Conservation (phyloP, 148 eudicot genomes). For the Rhododendron griersonianum region DNA sequence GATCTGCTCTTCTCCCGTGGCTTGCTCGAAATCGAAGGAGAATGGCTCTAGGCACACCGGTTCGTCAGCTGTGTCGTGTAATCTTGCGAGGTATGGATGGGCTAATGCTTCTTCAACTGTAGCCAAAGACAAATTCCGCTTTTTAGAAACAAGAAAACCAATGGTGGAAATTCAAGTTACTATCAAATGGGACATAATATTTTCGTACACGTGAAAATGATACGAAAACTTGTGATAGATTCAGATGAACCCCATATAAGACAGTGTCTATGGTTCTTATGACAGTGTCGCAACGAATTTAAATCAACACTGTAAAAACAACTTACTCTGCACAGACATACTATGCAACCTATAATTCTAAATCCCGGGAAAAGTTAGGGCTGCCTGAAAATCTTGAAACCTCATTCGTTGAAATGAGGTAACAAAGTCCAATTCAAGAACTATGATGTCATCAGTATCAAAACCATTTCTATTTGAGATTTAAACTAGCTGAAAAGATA, state of each 20-base stretch:
- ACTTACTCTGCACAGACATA: too few relatives aligned
- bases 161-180: not conserved
- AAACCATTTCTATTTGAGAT: not conserved
- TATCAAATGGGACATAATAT: not conserved
- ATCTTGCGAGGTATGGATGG: conserved; percentile 75
- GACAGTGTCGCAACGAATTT: not conserved
- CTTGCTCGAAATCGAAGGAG: conserved; percentile 84
- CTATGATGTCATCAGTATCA: not conserved
- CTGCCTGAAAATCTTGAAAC: not conserved
- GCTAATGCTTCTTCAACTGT: conserved; percentile 85
- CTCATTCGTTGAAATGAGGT: not conserved
- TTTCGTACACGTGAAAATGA: not conserved
- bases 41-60: conserved; percentile 63
- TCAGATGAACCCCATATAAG: not conserved
- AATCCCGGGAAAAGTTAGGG: not conserved
- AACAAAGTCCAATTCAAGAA: not conserved
- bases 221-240: not conserved
- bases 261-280: not conserved
- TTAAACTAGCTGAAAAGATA: not conserved
- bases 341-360: not conserved
- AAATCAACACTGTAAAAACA: not conserved
- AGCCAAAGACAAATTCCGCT: conserved; percentile 5
- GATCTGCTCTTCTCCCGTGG: conserved; percentile 71
- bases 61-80: conserved; percentile 82
- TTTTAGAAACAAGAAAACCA: not conserved